These are phyloP conservation scores for Candida takata DNA, from an alignment of 805 yeast genomes.

Conservation along the genomic window DNA sequence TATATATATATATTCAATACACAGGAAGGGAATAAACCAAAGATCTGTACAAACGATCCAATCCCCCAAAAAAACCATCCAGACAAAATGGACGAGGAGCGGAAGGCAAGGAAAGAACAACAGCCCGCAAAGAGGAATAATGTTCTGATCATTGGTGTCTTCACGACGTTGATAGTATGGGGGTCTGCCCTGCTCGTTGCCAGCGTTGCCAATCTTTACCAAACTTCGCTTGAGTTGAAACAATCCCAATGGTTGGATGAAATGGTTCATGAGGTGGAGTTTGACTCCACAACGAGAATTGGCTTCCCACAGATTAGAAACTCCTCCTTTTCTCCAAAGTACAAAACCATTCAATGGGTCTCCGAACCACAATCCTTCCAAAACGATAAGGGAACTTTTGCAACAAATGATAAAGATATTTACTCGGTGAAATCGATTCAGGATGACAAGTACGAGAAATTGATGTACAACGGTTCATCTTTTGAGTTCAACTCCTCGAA, in stretches of 20 bases:
- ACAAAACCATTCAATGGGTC: conserved; percentile 66
- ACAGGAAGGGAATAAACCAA: too few relatives aligned
- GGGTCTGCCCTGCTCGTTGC: conserved; percentile 7
- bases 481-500: conserved; percentile 34
- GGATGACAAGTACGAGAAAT: conserved; percentile 36
- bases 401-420: conserved; percentile 39
- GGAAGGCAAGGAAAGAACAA: not conserved
- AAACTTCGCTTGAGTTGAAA: conserved; percentile 4
- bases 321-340: conserved; percentile 47
- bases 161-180: conserved; percentile 5
- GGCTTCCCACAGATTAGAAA: conserved; percentile 42
- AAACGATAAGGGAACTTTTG: conserved; percentile 62
- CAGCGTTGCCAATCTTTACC: conserved; percentile 7
- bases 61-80: too few relatives aligned
- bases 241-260: conserved; percentile 5
- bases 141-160: not conserved
- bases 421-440: conserved; percentile 48
- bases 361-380: conserved; percentile 36
- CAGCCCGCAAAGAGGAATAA: not conserved
- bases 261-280: conserved; percentile 4
- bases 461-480: conserved; percentile 42
- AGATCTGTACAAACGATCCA: too few relatives aligned
- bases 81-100: not conserved
- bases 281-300: conserved; percentile 5
- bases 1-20: too few relatives aligned